Evolutionary conservation across 129 eudicot species (phyloP), one percentile per base, ranked within the genome.

Genomic region (Escallonia herrerae): DNA sequence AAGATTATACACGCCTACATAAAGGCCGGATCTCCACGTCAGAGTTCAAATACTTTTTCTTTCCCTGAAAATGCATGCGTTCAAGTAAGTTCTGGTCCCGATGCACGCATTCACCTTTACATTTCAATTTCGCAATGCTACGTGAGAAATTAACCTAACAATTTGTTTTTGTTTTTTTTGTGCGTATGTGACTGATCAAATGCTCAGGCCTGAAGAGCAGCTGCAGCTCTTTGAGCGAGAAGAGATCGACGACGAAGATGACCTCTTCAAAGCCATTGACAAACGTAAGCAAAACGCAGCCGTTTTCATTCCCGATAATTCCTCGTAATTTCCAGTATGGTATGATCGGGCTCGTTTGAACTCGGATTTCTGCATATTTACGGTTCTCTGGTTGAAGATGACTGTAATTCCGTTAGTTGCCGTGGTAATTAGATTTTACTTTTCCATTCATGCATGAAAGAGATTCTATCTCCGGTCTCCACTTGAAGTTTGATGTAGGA

Each of bases 161-260:
- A 50, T 60, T 48, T 76, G 56, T 65, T 62, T 22, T n/a, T n/a
- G n/a, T n/a, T n/a, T 10, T 63, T 40, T 63, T 75, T 14, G 39
- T 22, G 15, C 14, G 6, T 59, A 43, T 66, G 71, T 44, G 55
- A 62, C 47, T 51, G 60, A 33, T 9, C 85, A 91, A 96, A 44
- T 57, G 60, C 40, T 9, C 85, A 91, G 98, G 65, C 75, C 95
- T 50, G 98, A 91, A 76, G 96, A 91, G 67, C 77, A 73, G 71
- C 74, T 91, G 62, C 95, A 91, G 91, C 84, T 91, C 70, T 86
- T 91, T 11, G 89, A 91, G 54, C 77, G 96, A 65, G 96, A 91
- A 64, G 98, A 88, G 60, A 68, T 88, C 72, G 97, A 91, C n/a
- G 96, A 85, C 40, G 96, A 88, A 60, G 97, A 91, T 60, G 97